These are phyloP conservation scores for Bipolaris gigantea DNA, from an alignment of 2,329 filamentous ascomycete genomes.

Conservation along the genomic window DNA sequence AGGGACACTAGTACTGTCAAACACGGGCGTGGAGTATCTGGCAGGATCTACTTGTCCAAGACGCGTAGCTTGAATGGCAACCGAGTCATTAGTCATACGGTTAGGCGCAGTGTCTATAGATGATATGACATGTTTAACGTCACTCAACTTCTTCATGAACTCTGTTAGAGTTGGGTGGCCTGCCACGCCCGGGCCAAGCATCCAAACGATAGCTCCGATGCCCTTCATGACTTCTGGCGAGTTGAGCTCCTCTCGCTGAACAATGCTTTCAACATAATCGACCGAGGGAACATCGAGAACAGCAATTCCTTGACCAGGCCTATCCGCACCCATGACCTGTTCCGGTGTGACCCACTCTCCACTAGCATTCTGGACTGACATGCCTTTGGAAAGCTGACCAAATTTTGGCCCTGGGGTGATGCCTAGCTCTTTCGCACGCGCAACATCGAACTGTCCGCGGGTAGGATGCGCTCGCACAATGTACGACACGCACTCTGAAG, in stretches of 20 bases:
- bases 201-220: conserved; percentile 76
- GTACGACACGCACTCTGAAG: conserved; percentile 76
- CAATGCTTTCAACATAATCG: conserved; percentile 69
- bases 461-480: conserved; percentile 75
- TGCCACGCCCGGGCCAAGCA: conserved; percentile 69
- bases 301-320: conserved; percentile 72
- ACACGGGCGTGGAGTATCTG: conserved; percentile 71
- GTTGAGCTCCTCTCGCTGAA: conserved; percentile 73
- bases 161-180: conserved; percentile 63
- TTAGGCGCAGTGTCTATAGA: conserved; percentile 75
- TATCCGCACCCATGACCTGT: conserved; percentile 74
- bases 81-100: conserved; percentile 68
- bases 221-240: conserved; percentile 66
- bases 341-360: conserved; percentile 76
- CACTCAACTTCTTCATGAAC: conserved; percentile 67
- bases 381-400: conserved; percentile 62
- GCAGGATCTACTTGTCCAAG: conserved; percentile 72
- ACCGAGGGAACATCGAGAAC: conserved; percentile 75
- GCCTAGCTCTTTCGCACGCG: conserved; percentile 65
- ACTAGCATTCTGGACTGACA: conserved; percentile 64
- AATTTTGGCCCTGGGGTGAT: conserved; percentile 64
- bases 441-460: conserved; percentile 77
- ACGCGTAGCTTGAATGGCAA: conserved; percentile 67
- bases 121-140: conserved; percentile 75
- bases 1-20: conserved; percentile 58